Evolutionary conservation across 257 asterid species (phyloP), one percentile per base, ranked within the genome.

Genomic region (Leptodermis oblonga): DNA sequence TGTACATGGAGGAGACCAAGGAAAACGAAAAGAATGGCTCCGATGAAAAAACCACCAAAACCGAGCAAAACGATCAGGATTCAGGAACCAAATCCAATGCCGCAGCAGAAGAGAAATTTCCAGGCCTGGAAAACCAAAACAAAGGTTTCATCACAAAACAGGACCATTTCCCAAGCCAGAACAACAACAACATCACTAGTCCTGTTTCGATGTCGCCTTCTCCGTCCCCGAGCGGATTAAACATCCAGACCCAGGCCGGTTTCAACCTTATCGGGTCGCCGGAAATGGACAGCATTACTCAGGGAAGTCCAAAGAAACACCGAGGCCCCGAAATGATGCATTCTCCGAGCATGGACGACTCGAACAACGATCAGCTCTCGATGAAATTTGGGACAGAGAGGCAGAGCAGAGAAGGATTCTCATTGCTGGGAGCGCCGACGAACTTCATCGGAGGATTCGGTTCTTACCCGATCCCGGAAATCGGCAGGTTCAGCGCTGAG

Each of bases 361-460:
- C 73, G 1, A 79, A 75, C 71, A 77, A 70, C 52, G 86, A 80
- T 4, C 86, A 78, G 34, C 79, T 82, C 75, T 51, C 84, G 2
- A 79, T 83, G 80, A 84, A 86, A 60, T 86, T 83, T 25, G 82
- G 77, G n/a, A 22, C 63, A 17, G 95, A 85, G 62, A 82, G 89
- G 77, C 96, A 86, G 68, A 70, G 65, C 60, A 79, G 92, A 65
- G 96, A 80, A 3, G 90, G 84, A 25, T 92, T 85, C 80, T 76
- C 92, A 0, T 76, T 89, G 0, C 73, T 92, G 83, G 97, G 93
- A 5, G 92, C 88, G 0, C 92, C 97, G 0, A 78, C 97, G 8
- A 90, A 92, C 70, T 90, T 92, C 91, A 90, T 88, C 4, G 95
- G 95, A 22, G 98, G 95, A 59, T 92, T 92, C 61, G 96, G 96